Evolutionary conservation across 306 rosid species (phyloP).

Genomic region (Malus asiatica): DNA sequence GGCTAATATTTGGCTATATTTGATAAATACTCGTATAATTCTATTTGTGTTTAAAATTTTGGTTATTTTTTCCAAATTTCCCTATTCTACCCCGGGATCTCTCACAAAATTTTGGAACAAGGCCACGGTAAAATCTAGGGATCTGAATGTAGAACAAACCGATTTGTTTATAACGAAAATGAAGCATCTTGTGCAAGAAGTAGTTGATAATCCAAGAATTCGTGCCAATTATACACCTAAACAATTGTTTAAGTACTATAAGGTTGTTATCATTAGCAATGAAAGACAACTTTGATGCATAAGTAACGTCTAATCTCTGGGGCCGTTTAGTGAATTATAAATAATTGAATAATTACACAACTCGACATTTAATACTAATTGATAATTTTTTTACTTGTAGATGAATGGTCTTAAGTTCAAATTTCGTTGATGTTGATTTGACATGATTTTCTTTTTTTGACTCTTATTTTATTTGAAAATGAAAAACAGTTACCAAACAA

Average conservation of each 20-base stretch:
- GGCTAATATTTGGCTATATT: too few relatives aligned
- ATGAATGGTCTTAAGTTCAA: too few relatives aligned
- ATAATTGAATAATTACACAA: too few relatives aligned
- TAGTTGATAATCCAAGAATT: not conserved
- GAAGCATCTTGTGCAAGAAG: not conserved
- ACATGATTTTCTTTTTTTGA: too few relatives aligned
- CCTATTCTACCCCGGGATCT: constrained; percentile 38
- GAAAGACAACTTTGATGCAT: not conserved
- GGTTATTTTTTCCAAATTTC: too few relatives aligned
- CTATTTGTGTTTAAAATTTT: too few relatives aligned
- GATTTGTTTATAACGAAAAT: not conserved
- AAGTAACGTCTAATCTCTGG: not conserved
- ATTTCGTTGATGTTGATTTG: too few relatives aligned
- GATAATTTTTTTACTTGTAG: too few relatives aligned
- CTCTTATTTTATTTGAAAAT: too few relatives aligned
- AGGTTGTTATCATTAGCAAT: not conserved
- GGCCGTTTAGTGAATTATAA: not conserved
- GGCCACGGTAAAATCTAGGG: constrained; percentile 60
- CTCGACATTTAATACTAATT: too few relatives aligned
- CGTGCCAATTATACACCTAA: not conserved
- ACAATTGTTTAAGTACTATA: not conserved
- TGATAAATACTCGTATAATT: too few relatives aligned
- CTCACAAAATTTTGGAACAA: constrained; percentile 40
- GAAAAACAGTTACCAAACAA: too few relatives aligned
- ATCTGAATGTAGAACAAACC: constrained; percentile 28